Evolutionary conservation across 2,329 filamentous ascomycete genomes (phyloP), one percentile per base, ranked within the genome.

Genomic region (Hymenoscyphus fraxineus): DNA sequence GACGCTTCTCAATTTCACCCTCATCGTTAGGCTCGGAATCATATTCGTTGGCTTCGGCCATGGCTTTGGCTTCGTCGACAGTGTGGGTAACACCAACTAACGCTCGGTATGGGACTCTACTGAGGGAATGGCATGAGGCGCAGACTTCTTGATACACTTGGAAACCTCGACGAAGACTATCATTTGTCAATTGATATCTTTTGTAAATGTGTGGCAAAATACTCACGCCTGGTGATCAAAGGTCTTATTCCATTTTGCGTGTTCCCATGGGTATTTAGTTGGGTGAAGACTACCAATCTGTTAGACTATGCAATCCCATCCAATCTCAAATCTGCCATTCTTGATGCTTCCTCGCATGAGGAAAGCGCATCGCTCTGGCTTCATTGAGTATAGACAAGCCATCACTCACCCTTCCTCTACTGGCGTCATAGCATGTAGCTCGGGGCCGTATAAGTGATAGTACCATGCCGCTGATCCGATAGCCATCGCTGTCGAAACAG

Each of bases 61-160:
- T 83, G 58, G 86, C 92, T 87, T 98, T 99, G 84, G 92, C 95
- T 85, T 99, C 95, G 76, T 98, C 93, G 77, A 97, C 92, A 65
- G 95, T 99, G 85, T 97, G 87, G 79, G 96, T 85, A 71, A 87
- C 87, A 78, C 95, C 95, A 76, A 99, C 95, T 68, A 98, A 85
- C 65, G 90, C 77, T 79, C 95, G 92, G 87, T 96, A 99, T 66
- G 95, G 94, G 66, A 99, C 88, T 83, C 95, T 92, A 80, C 84
- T 89, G 69, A 99, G 89, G 69, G 95, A 99, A 85, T 99, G 95
- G 87, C 95, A 99, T 74, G 92, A 92, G 68, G 93, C 88, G 86
- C 95, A 99, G 76, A 99, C 95, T 83, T 99, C 95, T 73, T 90
- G 92, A 86, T 99, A 99, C 77, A 99, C 95, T 83, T 97, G 93